Base-by-base conservation (phyloP, 1,284 basidiomycete species). In the Athelia sp. region DNA sequence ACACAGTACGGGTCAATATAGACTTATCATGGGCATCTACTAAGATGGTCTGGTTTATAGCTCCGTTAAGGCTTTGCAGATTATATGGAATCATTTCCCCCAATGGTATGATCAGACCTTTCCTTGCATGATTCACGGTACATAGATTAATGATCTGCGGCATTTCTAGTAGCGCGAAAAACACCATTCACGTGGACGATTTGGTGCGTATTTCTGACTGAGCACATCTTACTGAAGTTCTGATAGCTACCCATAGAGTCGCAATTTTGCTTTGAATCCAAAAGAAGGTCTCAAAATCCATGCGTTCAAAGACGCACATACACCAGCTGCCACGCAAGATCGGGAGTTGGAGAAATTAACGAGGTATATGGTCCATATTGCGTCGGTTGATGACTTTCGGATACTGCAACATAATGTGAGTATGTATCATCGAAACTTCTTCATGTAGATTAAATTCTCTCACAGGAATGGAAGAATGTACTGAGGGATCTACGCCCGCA, bases 171-270 rank as follows among this genome's bases (percentile, higher is more conserved):
- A 77, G 80, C 53, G 77, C 84, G 14, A 75, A 74, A 49, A 93
- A 93, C 59, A 93, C 91, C 0, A 83, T 94, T 44, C 92, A 96
- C 60, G 78, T 96, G 24, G 92, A 96, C 65, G 92, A 94, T 62
- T 74, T 96, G 45, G 84, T 85, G 54, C 51, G 73, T 61, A 2
- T 19, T 38, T 24, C 40, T 34, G 24, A 15, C 34, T 31, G 46
- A 23, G 48, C 48, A 26, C 50, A 19, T 29, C 18, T 38, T 29
- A 19, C 47, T 40, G 45, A 47, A 48, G 35, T 18, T 47, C 43
- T 46, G 11, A 29, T 13, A 29, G 26, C 26, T 29, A 13, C 26
- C 26, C 4, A 4, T 54, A 87, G 79, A 81, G 85, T 47, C 79
- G 90, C 29, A 93, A 93, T 62, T 93, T 93, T 67, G 92, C 90